Evolutionary conservation across 176 grass and related monocot genomes (phyloP), one percentile per base, ranked within the genome.

Genomic region (Avena sativa): DNA sequence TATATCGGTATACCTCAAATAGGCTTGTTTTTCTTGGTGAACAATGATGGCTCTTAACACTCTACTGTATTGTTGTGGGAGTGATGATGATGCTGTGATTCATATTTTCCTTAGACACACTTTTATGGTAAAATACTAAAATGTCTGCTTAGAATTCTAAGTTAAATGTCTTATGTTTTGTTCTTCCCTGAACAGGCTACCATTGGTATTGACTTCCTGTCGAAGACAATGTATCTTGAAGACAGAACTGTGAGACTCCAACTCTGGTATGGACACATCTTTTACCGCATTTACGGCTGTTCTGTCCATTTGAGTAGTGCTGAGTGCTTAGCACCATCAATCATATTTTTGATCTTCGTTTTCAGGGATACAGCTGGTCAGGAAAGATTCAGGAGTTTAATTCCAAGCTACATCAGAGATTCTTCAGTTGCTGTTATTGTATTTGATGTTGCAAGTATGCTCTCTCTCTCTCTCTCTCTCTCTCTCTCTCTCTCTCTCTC

Each of bases 401-500:
- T 98, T 85, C 96, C 96, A 56, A 98, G 93, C 87, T 98, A 98
- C 63, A 98, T 98, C 77, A 89, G 96, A 76, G 96, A 98, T 79
- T 98, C 96, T 71, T 98, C 96, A 32, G 93, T 98, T 86, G 96
- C 93, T 71, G 96, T 98, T 69, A 95, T 98, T 83, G 96, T 98
- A 81, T 98, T 87, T 43, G 96, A 98, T 88, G 93, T 98, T 67
- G 93, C 96, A 88, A 98, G 96, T 98, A 95, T 91, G 83, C 19
- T 70, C 47, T 40, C 84, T 84, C 71, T 28, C 28, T 28, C 28
- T 28, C 28, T 28, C 28, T 28, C 28, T 28, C 28, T 28, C 28
- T 28, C 28, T 28, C 28, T 28, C 28, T 28, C 28, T 28, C 28
- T 28, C n/a, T n/a, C n/a, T n/a, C n/a, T n/a, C n/a, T n/a, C 28